Percentiles rank a stretch among this genome's conserved stretches.
Conservation (phyloP, 768 basidiomycete genomes). For the Inosperma sp. region DNA sequence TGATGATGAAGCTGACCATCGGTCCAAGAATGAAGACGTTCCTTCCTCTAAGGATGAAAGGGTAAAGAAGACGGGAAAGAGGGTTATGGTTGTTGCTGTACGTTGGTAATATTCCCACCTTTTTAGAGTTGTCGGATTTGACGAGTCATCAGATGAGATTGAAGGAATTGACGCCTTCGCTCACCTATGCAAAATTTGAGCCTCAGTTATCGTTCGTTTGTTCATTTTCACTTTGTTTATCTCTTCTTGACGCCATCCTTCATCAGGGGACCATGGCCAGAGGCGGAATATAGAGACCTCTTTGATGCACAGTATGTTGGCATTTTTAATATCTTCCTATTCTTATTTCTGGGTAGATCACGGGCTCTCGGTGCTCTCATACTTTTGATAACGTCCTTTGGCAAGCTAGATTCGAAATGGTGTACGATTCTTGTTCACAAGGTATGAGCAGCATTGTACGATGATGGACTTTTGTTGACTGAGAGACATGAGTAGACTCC, state of each 20-base stretch:
- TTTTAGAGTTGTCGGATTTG: neutral
- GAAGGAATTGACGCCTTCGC: constrained; percentile 33
- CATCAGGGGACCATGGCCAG: constrained; percentile 39
- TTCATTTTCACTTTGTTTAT: neutral
- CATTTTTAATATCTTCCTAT: neutral
- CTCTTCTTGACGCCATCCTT: neutral
- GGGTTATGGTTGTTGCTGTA: constrained; percentile 34
- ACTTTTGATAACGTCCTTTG: constrained; percentile 37
- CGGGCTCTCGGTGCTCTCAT: constrained; percentile 32
- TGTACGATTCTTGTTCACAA: constrained; percentile 41
- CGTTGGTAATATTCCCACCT: constrained; percentile 12
- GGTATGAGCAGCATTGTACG: constrained; percentile 16
- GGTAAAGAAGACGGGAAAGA: constrained; percentile 32
- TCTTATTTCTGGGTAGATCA: constrained; percentile 15
- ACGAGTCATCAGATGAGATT: constrained; percentile 30
- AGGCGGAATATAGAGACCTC: constrained; percentile 33
- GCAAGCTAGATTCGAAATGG: constrained; percentile 39
- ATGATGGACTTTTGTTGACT: neutral
- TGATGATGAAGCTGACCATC: constrained; percentile 20
- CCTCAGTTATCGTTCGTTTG: constrained; percentile 38
- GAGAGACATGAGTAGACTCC: constrained; percentile 32
- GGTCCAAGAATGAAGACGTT: constrained; percentile 17
- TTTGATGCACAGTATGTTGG: constrained; percentile 30
- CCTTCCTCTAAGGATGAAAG: constrained; percentile 37
- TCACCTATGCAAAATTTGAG: constrained; percentile 38